Percentiles rank a stretch among this genome's conserved stretches.
Evolutionary conservation across 2,329 filamentous ascomycete genomes (phyloP).

Genomic region (Bipolaris victoriae): DNA sequence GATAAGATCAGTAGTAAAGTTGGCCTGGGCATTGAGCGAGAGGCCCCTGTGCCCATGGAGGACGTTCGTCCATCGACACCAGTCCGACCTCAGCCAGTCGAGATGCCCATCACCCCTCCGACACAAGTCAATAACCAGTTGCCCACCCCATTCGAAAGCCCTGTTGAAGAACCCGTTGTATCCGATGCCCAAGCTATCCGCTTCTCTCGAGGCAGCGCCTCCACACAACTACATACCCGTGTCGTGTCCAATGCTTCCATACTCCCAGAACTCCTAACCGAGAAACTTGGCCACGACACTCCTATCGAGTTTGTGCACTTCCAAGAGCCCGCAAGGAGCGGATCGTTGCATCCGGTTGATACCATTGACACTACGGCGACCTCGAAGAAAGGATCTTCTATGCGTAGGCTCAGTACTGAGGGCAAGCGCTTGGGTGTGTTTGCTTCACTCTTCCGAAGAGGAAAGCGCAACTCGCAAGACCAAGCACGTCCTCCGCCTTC

Average conservation of each 20-base stretch:
- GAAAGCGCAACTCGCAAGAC: constrained; percentile 58
- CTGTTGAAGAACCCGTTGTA: constrained; percentile 56
- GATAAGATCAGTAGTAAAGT: constrained; percentile 41
- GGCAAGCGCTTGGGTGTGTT: constrained; percentile 45
- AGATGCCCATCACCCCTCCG: constrained; percentile 29
- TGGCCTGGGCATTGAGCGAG: constrained; percentile 65
- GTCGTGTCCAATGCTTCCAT: constrained; percentile 61
- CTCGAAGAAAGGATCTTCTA: constrained; percentile 33
- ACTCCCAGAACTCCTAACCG: constrained; percentile 56
- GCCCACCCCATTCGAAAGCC: constrained; percentile 50
- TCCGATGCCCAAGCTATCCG: constrained; percentile 57
- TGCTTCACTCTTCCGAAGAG: constrained; percentile 70
- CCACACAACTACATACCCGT: constrained; percentile 54
- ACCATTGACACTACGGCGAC: constrained; percentile 39
- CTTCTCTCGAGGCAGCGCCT: constrained; percentile 56
- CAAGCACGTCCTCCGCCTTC: constrained; percentile 64
- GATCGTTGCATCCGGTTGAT: constrained; percentile 42
- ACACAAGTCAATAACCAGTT: constrained; percentile 34
- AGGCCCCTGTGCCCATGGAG: constrained; percentile 62
- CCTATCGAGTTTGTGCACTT: constrained; percentile 51
- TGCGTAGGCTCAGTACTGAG: constrained; percentile 44
- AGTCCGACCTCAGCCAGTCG: constrained; percentile 27
- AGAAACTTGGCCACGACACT: constrained; percentile 43
- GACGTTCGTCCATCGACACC: constrained; percentile 52
- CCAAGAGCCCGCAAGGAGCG: constrained; percentile 39